Conservation (phyloP, 768 basidiomycete genomes). For the Tulasnella sp. region DNA sequence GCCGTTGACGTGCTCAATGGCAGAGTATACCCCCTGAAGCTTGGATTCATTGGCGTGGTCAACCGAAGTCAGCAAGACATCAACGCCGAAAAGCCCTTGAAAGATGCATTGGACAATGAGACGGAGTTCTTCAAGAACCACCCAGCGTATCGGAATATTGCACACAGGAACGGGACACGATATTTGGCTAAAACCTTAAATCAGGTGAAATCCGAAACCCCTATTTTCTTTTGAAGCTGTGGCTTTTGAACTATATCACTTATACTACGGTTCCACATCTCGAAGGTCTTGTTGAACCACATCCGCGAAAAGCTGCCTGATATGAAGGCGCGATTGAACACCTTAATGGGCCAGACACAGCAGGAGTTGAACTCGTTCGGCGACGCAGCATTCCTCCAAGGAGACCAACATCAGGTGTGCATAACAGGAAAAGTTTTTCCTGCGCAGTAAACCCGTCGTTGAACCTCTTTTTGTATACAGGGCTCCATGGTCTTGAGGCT, state of each 20-base stretch:
- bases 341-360: constrained; percentile 96
- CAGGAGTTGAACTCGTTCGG: constrained; percentile 97
- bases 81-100: constrained; percentile 73
- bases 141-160: constrained; percentile 85
- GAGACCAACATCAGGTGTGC: constrained; percentile 60
- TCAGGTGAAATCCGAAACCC: constrained; percentile 45
- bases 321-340: constrained; percentile 98
- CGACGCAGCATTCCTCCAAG: constrained; percentile 71
- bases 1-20: constrained; percentile 93
- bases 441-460: too few relatives aligned
- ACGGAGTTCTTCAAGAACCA: constrained; percentile 85
- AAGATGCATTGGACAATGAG: constrained; percentile 74
- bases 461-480: constrained; percentile 17
- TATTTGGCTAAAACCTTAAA: constrained; percentile 89
- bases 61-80: constrained; percentile 98
- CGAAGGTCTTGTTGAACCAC: constrained; percentile 82
- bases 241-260: background rate
- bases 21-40: constrained; percentile 92
- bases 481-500: constrained; percentile 83
- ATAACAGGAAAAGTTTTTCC: background rate
- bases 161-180: constrained; percentile 95
- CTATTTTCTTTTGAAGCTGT: background rate
- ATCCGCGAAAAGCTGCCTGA: constrained; percentile 98
- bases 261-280: background rate
- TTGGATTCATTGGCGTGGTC: constrained; percentile 97